Base-by-base conservation (phyloP, 83 land plant species). In the Diphasiastrum complanatum region DNA sequence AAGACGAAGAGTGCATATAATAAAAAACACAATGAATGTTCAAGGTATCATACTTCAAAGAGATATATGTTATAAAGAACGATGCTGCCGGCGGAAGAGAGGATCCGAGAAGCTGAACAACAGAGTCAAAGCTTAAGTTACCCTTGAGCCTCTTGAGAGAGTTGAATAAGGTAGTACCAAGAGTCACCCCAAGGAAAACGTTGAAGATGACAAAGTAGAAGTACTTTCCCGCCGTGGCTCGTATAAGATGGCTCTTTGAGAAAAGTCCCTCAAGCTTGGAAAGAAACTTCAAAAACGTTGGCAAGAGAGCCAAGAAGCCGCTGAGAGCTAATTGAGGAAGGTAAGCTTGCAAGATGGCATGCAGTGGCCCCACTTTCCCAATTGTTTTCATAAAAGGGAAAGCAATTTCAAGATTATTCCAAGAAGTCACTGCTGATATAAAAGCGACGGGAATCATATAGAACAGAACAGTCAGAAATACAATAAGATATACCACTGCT, bases 11-110 rank as follows among this genome's bases (percentile, higher is more conserved):
- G n/a, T n/a, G n/a, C n/a, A n/a, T n/a, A n/a, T n/a, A n/a, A n/a
- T n/a, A n/a, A n/a, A n/a, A n/a, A n/a, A n/a, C n/a, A n/a, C n/a
- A n/a, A n/a, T n/a, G n/a, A n/a, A n/a, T n/a, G n/a, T n/a, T n/a
- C n/a, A n/a, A n/a, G n/a, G n/a, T n/a, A n/a, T n/a, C 87, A 78
- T 75, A 91, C 97, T 83, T 83, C 31, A 92, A 75, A 41, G 98
- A 87, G 57, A 92, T 86, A 72, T 62, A 92, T 30, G 91, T 84
- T 50, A 92, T 66, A 75, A 85, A 92, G 78, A 82, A 89, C 18
- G 82, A 69, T 5, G 98, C 85, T 61, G 55, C 76, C 18, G 57
- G 59, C 11, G 98, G 98, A 33, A 92, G 75, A 59, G 81, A 80
- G 0, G 28, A 25, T 26, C 79, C 91, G 22, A 92, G 80, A 47